A percentile compares a stretch with the other conserved stretches of the same genome.
These are phyloP conservation scores for Trichothecium sympodiale DNA, from an alignment of 2,329 filamentous ascomycete species.

Conservation along the genomic window DNA sequence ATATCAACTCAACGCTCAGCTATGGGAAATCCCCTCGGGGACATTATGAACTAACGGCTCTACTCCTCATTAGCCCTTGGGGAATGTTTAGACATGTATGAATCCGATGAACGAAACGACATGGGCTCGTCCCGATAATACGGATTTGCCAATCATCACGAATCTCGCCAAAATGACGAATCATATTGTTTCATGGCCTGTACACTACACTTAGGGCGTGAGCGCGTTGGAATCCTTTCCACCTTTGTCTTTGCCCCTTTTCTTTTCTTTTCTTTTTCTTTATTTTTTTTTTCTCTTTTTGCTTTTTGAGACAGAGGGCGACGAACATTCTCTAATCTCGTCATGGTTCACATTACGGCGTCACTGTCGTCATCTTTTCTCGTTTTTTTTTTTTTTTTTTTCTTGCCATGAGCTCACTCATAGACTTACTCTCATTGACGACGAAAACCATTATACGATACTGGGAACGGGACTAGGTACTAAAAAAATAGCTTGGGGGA, in stretches of 20 bases:
- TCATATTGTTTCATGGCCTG: no score
- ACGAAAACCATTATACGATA: no score
- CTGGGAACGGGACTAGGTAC: no score
- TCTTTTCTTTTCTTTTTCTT: conserved; percentile 7
- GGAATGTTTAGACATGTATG: conserved; percentile 34
- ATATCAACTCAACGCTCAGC: no score
- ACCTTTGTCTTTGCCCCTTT: conserved; percentile 4
- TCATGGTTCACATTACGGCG: background rate
- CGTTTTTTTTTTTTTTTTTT: background rate
- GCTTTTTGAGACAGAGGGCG: conserved; percentile 5
- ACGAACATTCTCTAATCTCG: background rate
- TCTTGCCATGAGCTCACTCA: no score
- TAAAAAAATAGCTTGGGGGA: no score
- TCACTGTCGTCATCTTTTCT: background rate
- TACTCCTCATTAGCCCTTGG: conserved; percentile 20
- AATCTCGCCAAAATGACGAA: no score
- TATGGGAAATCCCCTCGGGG: no score
- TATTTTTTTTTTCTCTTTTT: conserved; percentile 5
- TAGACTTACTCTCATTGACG: no score
- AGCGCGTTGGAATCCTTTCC: conserved; percentile 3
- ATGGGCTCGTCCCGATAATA: conserved; percentile 9
- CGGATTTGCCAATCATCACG: background rate
- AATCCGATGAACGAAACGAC: conserved; percentile 14
- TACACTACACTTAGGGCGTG: conserved; percentile 2
- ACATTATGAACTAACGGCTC: no score